A percentile compares a stretch with the other conserved stretches of the same genome.
phyloP scores from a whole-genome alignment of 805 yeast genomes.

The Saccharomycopsis capsularis region DNA sequence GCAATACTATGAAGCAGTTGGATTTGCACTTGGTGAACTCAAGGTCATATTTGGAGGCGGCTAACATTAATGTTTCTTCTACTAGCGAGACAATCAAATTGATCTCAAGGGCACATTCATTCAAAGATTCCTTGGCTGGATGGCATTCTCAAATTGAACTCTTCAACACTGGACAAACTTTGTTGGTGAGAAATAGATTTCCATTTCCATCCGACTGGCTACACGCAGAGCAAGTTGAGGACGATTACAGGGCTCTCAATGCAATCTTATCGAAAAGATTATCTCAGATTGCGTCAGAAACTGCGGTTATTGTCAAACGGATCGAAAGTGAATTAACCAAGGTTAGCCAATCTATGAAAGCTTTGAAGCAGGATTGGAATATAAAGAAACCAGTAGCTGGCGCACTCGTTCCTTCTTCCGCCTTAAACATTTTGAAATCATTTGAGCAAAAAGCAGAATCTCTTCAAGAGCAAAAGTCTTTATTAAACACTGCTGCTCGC shows the following conservation, averaged over 20 bases:
- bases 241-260: slow-evolving; percentile 36
- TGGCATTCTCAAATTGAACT: slow-evolving; percentile 25
- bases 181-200: slow-evolving; percentile 38
- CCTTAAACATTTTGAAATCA: slow-evolving; percentile 35
- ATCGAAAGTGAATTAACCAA: slow-evolving; percentile 36
- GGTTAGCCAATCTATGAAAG: slow-evolving; percentile 29
- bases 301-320: slow-evolving; percentile 36
- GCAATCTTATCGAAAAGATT: slow-evolving; percentile 34
- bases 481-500: slow-evolving; percentile 30
- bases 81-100: slow-evolving; percentile 33
- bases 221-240: slow-evolving; percentile 55
- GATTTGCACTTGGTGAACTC: slow-evolving; percentile 30
- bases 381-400: slow-evolving; percentile 41
- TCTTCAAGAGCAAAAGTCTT: slow-evolving; percentile 18
- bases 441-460: slow-evolving; percentile 25
- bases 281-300: slow-evolving; percentile 34
- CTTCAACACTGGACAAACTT: slow-evolving; percentile 33
- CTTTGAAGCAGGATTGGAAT: slow-evolving; percentile 42
- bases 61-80: slow-evolving; percentile 32
- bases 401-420: slow-evolving; percentile 35
- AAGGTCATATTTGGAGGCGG: slow-evolving; percentile 33
- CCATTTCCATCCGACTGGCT: slow-evolving; percentile 50
- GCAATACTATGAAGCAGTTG: slow-evolving; percentile 27
- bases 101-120: slow-evolving; percentile 33
- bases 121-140: slow-evolving; percentile 23